Evolutionary conservation across 2,329 filamentous ascomycete genomes (phyloP).

Genomic region (Talaromyces atroroseus): DNA sequence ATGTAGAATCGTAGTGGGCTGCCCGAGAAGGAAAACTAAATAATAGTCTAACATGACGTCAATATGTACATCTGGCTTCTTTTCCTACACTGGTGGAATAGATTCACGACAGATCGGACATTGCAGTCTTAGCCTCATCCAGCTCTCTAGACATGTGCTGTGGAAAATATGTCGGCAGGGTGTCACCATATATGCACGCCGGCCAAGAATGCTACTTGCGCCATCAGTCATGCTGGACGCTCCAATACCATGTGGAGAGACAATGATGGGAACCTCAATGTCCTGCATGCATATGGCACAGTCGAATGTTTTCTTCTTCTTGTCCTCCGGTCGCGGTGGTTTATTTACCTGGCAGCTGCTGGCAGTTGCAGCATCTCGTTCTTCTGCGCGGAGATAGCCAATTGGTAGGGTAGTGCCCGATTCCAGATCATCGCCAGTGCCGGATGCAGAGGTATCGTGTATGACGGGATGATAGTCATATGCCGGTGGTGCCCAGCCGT

Average conservation of each 20-base stretch:
- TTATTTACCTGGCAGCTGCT: slow-evolving; percentile 27
- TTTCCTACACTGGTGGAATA: slow-evolving; percentile 66
- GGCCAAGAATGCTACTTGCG: slow-evolving; percentile 63
- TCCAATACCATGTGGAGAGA: slow-evolving; percentile 46
- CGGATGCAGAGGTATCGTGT: slow-evolving; percentile 40
- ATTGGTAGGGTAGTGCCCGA: slow-evolving; percentile 71
- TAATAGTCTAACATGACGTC: background rate
- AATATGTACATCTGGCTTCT: background rate
- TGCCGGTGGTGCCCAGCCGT: slow-evolving; percentile 56
- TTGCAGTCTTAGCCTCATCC: slow-evolving; percentile 89
- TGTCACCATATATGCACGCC: slow-evolving; percentile 91
- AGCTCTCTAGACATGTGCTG: slow-evolving; percentile 82
- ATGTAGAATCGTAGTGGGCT: background rate
- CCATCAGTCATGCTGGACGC: slow-evolving; percentile 38
- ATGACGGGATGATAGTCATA: slow-evolving; percentile 96
- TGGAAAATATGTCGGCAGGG: slow-evolving; percentile 97
- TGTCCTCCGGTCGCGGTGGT: slow-evolving; percentile 31
- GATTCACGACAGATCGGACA: slow-evolving; percentile 94
- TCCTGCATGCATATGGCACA: slow-evolving; percentile 93
- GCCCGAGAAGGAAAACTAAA: background rate
- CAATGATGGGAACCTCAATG: slow-evolving; percentile 78
- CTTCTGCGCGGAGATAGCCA: slow-evolving; percentile 55
- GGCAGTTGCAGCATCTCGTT: slow-evolving; percentile 30
- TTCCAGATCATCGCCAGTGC: slow-evolving; percentile 67
- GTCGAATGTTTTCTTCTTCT: slow-evolving; percentile 64